These are phyloP conservation scores for Blastocystis sp. DNA, from an alignment of 352 stramenopile genomes.

Conservation along the genomic window DNA sequence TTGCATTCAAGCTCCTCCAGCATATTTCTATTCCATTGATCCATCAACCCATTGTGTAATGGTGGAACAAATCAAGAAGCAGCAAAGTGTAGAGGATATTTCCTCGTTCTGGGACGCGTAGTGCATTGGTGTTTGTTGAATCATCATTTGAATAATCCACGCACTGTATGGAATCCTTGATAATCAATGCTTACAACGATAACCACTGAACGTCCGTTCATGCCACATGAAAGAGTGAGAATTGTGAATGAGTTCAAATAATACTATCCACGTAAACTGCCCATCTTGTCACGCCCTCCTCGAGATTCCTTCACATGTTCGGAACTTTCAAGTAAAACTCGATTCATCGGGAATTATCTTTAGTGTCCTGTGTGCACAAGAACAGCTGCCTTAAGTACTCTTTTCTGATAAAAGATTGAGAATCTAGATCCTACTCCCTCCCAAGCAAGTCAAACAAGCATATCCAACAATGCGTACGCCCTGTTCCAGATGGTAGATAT, in stretches of 20 bases:
- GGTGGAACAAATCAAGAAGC: background rate
- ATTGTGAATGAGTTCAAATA: conserved; percentile 7
- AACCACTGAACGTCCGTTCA: background rate
- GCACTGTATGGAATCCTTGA: background rate
- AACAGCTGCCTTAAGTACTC: conserved; percentile 28
- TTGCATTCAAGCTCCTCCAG: conserved; percentile 13
- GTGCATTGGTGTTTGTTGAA: background rate
- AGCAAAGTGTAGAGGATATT: background rate
- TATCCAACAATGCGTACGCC: conserved; percentile 29
- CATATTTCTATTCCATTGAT: background rate
- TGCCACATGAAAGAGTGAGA: background rate
- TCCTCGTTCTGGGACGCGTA: background rate
- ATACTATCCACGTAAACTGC: conserved; percentile 25
- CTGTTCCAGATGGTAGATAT: conserved; percentile 40
- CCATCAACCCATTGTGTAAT: background rate
- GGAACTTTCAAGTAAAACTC: conserved; percentile 38
- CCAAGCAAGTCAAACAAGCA: conserved; percentile 32
- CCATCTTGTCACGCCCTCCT: conserved; percentile 20
- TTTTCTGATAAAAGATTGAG: background rate
- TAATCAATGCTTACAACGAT: conserved; percentile 1
- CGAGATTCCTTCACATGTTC: conserved; percentile 7
- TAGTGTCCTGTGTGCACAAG: conserved; percentile 44
- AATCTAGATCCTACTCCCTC: conserved; percentile 14
- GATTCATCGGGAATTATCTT: background rate
- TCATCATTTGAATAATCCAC: background rate